Base-by-base conservation (phyloP, 2,329 filamentous ascomycete species). In the Alternaria alternata region DNA sequence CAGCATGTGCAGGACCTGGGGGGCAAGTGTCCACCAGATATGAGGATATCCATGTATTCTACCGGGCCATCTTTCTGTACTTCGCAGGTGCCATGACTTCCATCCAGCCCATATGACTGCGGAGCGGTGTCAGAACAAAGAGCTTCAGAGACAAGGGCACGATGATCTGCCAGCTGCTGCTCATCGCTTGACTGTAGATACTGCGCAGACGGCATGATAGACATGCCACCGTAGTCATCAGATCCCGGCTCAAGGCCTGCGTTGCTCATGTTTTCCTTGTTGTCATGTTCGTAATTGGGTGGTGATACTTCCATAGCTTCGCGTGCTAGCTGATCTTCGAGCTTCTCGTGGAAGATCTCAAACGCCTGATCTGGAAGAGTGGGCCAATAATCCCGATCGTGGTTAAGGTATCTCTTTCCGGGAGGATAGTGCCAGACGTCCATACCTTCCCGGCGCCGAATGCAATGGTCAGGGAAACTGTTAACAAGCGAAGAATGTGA, bases 201-300 rank as follows among this genome's bases (percentile, higher is more conserved):
- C 22, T 65, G 59, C 26, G 66, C 63, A 22, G 54, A 61, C 30
- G 69, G 62, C 11, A 68, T 62, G 42, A 71, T 52, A 8, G 59
- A 60, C 2, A 71, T 51, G 6, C 61, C 52, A 12, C 60, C 41
- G 6, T 54, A 20, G 22, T 53, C 30, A 16, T 63, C 51, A 12
- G 54, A 34, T 18, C 8, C 28, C 2, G 54, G 49, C 16, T 57
- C 55, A 4, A 55, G 36, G 9, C 63, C 62, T 11, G 39, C 30
- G 22, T 44, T 47, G 12, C 47, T 48, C 9, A 41, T 20, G 48
- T 71, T 72, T 34, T 72, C 70, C 41, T 72, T 72, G 38, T 71
- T 61, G 14, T 70, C 69, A 26, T 69, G 60, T 9, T 70, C 61
- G 39, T 63, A 66, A n/a, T 61, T 46, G 20, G 66, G 54, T 7